phyloP scores from a whole-genome alignment of 2,329 filamentous ascomycete species.

The Seiridium unicorne region DNA sequence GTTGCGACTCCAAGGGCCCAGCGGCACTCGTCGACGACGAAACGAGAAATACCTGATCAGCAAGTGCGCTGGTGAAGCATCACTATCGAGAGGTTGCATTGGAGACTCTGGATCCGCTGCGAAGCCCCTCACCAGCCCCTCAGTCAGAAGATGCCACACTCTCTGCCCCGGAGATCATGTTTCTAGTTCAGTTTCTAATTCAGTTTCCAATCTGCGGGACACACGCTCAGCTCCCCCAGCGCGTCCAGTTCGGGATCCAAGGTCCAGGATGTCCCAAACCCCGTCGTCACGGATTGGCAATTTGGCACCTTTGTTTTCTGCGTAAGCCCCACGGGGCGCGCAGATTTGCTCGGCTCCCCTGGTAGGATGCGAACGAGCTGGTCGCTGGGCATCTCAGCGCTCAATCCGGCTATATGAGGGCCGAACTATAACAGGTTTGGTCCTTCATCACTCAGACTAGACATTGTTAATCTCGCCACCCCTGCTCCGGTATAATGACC shows the following conservation, averaged over 20 bases:
- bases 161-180: conserved; percentile 4
- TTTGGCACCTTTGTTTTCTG: not conserved
- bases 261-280: too few relatives aligned
- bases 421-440: conserved; percentile 5
- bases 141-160: not conserved
- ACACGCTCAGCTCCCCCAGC: not conserved
- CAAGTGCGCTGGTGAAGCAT: not conserved
- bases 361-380: not conserved
- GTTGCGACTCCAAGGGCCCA: too few relatives aligned
- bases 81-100: not conserved
- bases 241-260: too few relatives aligned
- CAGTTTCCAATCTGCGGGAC: not conserved
- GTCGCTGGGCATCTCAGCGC: not conserved
- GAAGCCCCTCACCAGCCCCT: conserved; percentile 6
- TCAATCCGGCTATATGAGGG: conserved; percentile 6
- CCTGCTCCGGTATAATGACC: not conserved
- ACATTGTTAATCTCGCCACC: not conserved
- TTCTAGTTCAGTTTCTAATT: conserved; percentile 7
- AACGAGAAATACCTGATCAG: not conserved
- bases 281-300: too few relatives aligned
- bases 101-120: not conserved
- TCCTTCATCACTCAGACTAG: conserved; percentile 6
- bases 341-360: not conserved
- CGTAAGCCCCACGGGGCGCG: not conserved
- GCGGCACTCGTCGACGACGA: too few relatives aligned